Conservation (phyloP, 2,329 filamentous ascomycete species). For the Coccinonectria pachysandricola region DNA sequence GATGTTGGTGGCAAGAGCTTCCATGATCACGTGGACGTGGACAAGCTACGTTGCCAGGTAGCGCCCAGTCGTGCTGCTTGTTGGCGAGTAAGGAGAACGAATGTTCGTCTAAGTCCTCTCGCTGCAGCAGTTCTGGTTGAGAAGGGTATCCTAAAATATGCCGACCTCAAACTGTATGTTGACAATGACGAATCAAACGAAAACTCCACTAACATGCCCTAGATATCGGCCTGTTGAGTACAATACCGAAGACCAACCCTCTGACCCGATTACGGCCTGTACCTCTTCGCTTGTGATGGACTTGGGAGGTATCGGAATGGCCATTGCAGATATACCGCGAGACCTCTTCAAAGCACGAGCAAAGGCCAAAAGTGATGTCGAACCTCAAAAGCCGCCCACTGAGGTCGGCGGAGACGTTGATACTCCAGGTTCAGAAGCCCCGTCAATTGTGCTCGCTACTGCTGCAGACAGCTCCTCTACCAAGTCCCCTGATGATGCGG, state of each 20-base stretch:
- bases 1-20: conserved; percentile 57
- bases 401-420: conserved; percentile 2
- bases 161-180: conserved; percentile 61
- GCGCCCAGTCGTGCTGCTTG: conserved; percentile 58
- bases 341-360: conserved; percentile 39
- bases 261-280: conserved; percentile 68
- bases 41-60: conserved; percentile 59
- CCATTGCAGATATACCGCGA: conserved; percentile 62
- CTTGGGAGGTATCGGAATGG: conserved; percentile 71
- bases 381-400: conserved; percentile 1
- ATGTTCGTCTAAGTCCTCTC: conserved; percentile 59
- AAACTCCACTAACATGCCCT: conserved; percentile 8
- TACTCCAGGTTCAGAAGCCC: too few relatives aligned
- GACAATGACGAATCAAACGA: too few relatives aligned
- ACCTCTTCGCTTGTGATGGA: conserved; percentile 73
- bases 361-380: conserved; percentile 10
- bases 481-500: conserved; percentile 5
- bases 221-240: conserved; percentile 53
- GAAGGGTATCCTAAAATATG: conserved; percentile 53
- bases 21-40: conserved; percentile 57
- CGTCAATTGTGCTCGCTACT: too few relatives aligned
- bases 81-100: conserved; percentile 62
- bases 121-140: conserved; percentile 61
- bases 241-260: conserved; percentile 66
- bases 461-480: conserved; percentile 1